These are phyloP conservation scores for Pachysandra terminalis DNA, from an alignment of 164 flowering plant genomes.

Conservation along the genomic window DNA sequence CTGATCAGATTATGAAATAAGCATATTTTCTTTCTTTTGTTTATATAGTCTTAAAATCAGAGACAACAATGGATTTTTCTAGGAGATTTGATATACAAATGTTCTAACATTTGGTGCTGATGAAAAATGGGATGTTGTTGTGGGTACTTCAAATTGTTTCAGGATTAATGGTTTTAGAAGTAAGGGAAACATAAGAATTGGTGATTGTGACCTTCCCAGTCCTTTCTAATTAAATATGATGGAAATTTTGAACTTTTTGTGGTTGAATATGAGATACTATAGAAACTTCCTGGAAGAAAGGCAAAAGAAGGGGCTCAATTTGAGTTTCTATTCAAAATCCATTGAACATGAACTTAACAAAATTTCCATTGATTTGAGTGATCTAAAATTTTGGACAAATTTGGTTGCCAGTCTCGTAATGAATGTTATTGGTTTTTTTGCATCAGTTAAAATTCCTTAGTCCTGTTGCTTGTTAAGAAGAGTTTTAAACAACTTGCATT, in stretches of 20 bases:
- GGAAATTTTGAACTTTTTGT: neutral
- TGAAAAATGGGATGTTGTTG: neutral
- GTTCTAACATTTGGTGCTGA: neutral
- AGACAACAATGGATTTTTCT: neutral
- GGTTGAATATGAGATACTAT: neutral
- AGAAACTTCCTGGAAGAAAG: neutral
- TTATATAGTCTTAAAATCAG: neutral
- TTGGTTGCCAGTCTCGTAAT: neutral
- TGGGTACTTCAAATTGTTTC: neutral
- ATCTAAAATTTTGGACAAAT: neutral
- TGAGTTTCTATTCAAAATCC: neutral
- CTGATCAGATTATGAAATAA: neutral
- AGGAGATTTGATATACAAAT: neutral
- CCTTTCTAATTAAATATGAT: neutral
- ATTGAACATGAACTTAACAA: neutral
- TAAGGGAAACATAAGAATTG: neutral
- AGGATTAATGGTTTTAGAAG: neutral
- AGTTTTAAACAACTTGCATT: neutral
- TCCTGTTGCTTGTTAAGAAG: conserved; percentile 15
- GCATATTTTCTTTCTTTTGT: neutral
- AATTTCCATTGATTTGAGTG: conserved; percentile 3
- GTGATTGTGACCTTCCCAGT: neutral
- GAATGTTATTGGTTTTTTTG: neutral
- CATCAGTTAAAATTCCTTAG: neutral
- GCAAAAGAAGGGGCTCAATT: neutral